A percentile compares a stretch with the other conserved stretches of the same genome.
Evolutionary conservation across 192 early-diverging fungal species (phyloP).

Genomic region (Coemansia guatemalensis): DNA sequence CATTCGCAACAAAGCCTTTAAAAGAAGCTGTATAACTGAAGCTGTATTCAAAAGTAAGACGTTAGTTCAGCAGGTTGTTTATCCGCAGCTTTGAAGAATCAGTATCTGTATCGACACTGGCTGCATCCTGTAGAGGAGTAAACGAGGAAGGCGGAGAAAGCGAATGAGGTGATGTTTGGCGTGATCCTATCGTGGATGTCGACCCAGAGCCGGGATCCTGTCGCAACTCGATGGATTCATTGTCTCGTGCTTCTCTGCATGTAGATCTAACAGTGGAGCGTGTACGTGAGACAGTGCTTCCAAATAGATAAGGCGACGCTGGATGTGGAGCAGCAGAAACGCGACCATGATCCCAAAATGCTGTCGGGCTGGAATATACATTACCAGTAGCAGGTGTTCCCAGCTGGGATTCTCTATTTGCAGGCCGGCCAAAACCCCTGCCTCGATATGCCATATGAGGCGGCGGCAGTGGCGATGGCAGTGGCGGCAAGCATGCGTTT

Average conservation of each 20-base stretch:
- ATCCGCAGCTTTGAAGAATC: slow-evolving; percentile 30
- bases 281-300: slow-evolving; percentile 17
- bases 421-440: neutral
- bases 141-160: slow-evolving; percentile 31
- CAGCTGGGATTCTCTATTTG: too few relatives aligned
- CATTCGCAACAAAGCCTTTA: neutral
- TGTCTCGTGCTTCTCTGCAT: neutral
- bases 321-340: neutral
- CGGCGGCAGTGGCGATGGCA: slow-evolving; percentile 1
- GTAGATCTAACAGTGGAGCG: slow-evolving; percentile 32
- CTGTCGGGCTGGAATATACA: too few relatives aligned
- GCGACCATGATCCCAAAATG: too few relatives aligned
- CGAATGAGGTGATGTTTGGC: slow-evolving; percentile 22
- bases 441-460: neutral
- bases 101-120: neutral
- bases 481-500: neutral
- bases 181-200: slow-evolving; percentile 13
- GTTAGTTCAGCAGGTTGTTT: slow-evolving; percentile 37
- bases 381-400: too few relatives aligned
- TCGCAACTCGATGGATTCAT: neutral
- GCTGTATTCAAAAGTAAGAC: too few relatives aligned
- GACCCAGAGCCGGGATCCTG: slow-evolving; percentile 7
- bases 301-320: slow-evolving; percentile 11
- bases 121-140: slow-evolving; percentile 6
- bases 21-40: too few relatives aligned